phyloP scores from a whole-genome alignment of 164 flowering plant species.

The Vitis rotundifolia region DNA sequence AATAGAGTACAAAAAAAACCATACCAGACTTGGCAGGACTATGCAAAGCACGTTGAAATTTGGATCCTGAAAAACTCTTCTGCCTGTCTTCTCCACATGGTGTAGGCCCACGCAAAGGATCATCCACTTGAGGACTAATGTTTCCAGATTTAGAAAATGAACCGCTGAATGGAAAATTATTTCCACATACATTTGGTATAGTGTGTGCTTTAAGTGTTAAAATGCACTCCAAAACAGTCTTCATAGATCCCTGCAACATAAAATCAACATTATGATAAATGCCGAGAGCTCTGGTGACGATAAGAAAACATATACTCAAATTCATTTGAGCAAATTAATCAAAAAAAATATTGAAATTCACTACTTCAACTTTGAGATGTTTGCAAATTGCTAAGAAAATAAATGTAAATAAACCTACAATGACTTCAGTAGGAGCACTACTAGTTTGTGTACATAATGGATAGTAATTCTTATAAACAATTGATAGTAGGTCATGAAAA shows the following conservation, averaged over 20 bases:
- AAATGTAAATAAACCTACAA: not conserved
- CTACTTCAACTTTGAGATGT: not conserved
- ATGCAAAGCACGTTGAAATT: conserved; percentile 32
- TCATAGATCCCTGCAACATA: conserved; percentile 46
- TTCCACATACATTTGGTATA: conserved; percentile 15
- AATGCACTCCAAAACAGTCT: conserved; percentile 40
- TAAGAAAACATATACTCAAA: too few relatives aligned
- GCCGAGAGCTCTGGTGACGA: too few relatives aligned
- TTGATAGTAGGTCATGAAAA: too few relatives aligned
- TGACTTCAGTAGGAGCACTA: not conserved
- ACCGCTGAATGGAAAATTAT: conserved; percentile 7
- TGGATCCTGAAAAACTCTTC: conserved; percentile 31
- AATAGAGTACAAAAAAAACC: conserved; percentile 1
- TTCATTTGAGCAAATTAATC: too few relatives aligned
- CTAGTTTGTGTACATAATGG: too few relatives aligned
- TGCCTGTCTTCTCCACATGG: conserved; percentile 34
- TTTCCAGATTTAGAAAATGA: conserved; percentile 11
- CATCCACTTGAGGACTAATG: not conserved
- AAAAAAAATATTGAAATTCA: not conserved
- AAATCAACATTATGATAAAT: not conserved
- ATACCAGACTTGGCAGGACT: conserved; percentile 44
- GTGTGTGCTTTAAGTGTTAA: conserved; percentile 29
- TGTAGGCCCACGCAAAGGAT: conserved; percentile 5
- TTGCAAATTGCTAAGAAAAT: not conserved
- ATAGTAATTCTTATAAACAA: too few relatives aligned